phyloP scores from a whole-genome alignment of 2,329 filamentous ascomycete species.

The Cladosporium austrohemisphaericum region DNA sequence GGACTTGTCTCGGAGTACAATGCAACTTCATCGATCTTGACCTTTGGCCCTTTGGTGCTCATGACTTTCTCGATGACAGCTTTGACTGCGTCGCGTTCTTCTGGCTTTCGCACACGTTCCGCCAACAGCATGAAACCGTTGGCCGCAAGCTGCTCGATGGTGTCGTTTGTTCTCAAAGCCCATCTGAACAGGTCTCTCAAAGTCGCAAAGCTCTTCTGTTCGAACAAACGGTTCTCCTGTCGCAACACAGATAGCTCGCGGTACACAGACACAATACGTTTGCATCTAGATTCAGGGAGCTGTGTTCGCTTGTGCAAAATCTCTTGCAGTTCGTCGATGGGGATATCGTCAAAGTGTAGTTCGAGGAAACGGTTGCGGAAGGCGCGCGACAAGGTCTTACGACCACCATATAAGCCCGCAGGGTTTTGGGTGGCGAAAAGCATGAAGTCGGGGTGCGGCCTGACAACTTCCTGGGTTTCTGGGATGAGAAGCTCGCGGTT shows the following conservation, averaged over 20 bases:
- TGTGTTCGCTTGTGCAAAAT: conserved; percentile 86
- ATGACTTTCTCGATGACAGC: conserved; percentile 85
- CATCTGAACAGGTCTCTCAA: conserved; percentile 93
- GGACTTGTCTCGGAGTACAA: conserved; percentile 60
- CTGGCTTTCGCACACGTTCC: conserved; percentile 86
- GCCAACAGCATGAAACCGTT: conserved; percentile 96
- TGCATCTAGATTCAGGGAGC: conserved; percentile 87
- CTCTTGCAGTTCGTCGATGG: conserved; percentile 85
- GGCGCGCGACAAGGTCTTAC: conserved; percentile 87
- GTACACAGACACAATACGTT: conserved; percentile 88
- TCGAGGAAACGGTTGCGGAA: conserved; percentile 97
- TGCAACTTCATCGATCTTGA: conserved; percentile 68
- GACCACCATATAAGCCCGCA: conserved; percentile 87
- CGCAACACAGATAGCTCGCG: conserved; percentile 84
- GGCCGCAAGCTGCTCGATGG: conserved; percentile 78
- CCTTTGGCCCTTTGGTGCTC: conserved; percentile 55
- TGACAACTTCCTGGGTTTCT: conserved; percentile 91
- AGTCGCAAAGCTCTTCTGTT: conserved; percentile 96
- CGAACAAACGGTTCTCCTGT: conserved; percentile 87
- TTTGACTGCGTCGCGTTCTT: conserved; percentile 81
- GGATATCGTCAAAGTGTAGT: conserved; percentile 96
- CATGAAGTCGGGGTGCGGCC: conserved; percentile 92
- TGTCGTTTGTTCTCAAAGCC: conserved; percentile 81
- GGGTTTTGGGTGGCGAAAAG: conserved; percentile 98
- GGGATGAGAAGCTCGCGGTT: conserved; percentile 94